phyloP scores from a whole-genome alignment of 495 filamentous ascomycete species.

The Penicillium cosmopolitanum region DNA sequence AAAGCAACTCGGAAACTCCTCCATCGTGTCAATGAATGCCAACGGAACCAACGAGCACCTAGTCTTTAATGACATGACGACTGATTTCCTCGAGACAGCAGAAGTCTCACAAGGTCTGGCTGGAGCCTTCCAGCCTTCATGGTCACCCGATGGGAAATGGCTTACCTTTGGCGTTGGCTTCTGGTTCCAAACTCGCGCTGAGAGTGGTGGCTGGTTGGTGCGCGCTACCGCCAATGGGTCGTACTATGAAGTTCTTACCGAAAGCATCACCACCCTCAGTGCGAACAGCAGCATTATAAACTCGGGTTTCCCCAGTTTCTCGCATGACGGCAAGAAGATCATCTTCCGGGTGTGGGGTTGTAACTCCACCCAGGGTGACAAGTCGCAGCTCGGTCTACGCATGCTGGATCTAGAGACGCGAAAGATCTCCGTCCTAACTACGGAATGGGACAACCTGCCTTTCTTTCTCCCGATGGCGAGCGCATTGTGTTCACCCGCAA shows the following conservation, averaged over 20 bases:
- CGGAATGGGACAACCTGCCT: conserved; percentile 36
- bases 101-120: conserved; percentile 20
- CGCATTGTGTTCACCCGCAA: conserved; percentile 38
- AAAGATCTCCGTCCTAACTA: conserved; percentile 29
- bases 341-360: conserved; percentile 38
- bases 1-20: conserved; percentile 36
- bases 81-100: conserved; percentile 11
- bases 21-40: conserved; percentile 24
- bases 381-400: conserved; percentile 30
- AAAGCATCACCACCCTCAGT: conserved; percentile 17
- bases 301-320: conserved; percentile 35
- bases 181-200: conserved; percentile 34
- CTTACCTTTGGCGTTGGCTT: conserved; percentile 36
- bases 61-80: conserved; percentile 18
- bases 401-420: conserved; percentile 32
- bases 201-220: conserved; percentile 27
- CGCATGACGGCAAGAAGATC: conserved; percentile 33
- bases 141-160: conserved; percentile 35
- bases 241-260: conserved; percentile 26
- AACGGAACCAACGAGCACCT: conserved; percentile 13
- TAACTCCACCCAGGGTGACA: conserved; percentile 20
- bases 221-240: conserved; percentile 30
- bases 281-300: conserved; percentile 23
- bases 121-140: conserved; percentile 34
- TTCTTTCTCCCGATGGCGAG: conserved; percentile 35